Percentiles rank a stretch among this genome's conserved stretches.
phyloP scores from a whole-genome alignment of 768 basidiomycete genomes.

The Panus rudis region DNA sequence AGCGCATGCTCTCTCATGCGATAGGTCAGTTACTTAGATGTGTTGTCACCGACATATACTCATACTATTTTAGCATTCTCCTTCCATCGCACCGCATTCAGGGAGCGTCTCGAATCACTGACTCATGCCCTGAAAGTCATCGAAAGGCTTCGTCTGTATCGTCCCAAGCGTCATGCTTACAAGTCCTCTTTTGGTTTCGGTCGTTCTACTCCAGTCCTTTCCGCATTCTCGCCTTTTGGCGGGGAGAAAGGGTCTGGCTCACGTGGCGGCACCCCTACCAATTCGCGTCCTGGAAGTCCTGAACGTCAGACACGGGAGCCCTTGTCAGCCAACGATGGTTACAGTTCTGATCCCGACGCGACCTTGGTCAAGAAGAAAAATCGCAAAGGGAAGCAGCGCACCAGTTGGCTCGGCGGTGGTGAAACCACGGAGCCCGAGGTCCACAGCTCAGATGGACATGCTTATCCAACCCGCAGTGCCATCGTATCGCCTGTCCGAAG shows the following conservation, averaged over 20 bases:
- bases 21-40: slow-evolving; percentile 33
- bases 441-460: slow-evolving; percentile 1
- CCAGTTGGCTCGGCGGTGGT: slow-evolving; percentile 5
- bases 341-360: slow-evolving; percentile 25
- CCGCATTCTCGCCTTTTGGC: slow-evolving; percentile 17
- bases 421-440: neutral
- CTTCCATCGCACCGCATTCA: slow-evolving; percentile 74
- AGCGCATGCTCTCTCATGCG: slow-evolving; percentile 64
- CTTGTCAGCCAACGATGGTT: slow-evolving; percentile 11
- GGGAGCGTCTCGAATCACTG: slow-evolving; percentile 60
- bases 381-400: slow-evolving; percentile 22
- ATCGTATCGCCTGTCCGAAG: too few species aligned
- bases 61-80: slow-evolving; percentile 41
- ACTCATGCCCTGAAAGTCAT: slow-evolving; percentile 47
- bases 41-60: slow-evolving; percentile 2
- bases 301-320: neutral
- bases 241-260: slow-evolving; percentile 41
- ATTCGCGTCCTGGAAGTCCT: slow-evolving; percentile 15
- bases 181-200: slow-evolving; percentile 9
- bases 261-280: slow-evolving; percentile 18
- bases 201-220: slow-evolving; percentile 13
- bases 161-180: slow-evolving; percentile 42
- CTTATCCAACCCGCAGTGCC: too few species aligned
- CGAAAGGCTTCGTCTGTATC: slow-evolving; percentile 61
- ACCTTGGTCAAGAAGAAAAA: slow-evolving; percentile 21